A percentile compares a stretch with the other conserved stretches of the same genome.
These are phyloP conservation scores for Cardamine occulta DNA, from an alignment of 345 rosid genomes.

Conservation along the genomic window DNA sequence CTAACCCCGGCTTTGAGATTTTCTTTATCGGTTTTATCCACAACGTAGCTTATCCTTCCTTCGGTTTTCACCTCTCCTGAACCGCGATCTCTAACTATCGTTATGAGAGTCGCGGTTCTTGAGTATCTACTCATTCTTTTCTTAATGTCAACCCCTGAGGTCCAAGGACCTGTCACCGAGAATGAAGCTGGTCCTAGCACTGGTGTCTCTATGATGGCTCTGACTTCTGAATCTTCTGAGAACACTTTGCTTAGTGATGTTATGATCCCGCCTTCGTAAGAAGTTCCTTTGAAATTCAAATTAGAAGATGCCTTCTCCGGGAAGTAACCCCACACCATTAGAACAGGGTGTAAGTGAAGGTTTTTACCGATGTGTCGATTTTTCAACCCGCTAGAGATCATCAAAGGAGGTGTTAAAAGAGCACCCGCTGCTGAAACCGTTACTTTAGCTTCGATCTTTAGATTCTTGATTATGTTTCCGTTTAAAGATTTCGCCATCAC, in stretches of 20 bases:
- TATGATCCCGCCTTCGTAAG: conserved; percentile 63
- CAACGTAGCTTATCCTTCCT: conserved; percentile 48
- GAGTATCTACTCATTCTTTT: conserved; percentile 54
- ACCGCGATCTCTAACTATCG: conserved; percentile 56
- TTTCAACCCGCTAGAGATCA: conserved; percentile 79
- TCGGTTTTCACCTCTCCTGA: conserved; percentile 55
- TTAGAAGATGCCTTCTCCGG: conserved; percentile 59
- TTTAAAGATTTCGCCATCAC: conserved; percentile 56
- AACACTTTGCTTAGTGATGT: conserved; percentile 57
- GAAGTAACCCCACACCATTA: conserved; percentile 93
- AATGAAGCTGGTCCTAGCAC: conserved; percentile 54
- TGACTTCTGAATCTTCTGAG: conserved; percentile 47
- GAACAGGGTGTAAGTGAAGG: conserved; percentile 85
- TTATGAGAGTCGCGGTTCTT: conserved; percentile 58
- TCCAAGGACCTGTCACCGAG: conserved; percentile 55
- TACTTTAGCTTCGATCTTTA: conserved; percentile 73
- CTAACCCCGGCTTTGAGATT: conserved; percentile 56
- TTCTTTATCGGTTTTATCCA: conserved; percentile 47
- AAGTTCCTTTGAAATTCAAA: conserved; percentile 48
- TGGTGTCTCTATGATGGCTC: conserved; percentile 67
- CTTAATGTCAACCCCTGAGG: conserved; percentile 57
- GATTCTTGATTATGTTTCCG: conserved; percentile 44
- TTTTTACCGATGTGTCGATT: conserved; percentile 72
- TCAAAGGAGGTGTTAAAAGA: conserved; percentile 74
- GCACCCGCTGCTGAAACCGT: conserved; percentile 88